Conservation (phyloP, 495 filamentous ascomycete species). For the Penicillium pulvis region DNA sequence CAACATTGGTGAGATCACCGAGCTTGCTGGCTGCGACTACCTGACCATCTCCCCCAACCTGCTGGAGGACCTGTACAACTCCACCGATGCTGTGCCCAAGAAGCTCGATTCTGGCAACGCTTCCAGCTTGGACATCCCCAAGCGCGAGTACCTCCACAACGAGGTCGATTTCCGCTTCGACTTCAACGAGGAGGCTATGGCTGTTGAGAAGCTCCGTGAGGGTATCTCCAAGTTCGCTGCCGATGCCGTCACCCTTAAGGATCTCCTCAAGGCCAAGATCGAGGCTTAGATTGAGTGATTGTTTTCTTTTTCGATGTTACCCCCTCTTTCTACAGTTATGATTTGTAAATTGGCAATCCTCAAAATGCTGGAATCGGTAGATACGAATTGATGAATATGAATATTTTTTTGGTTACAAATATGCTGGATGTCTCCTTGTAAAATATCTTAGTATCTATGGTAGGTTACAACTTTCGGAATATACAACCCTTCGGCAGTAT, state of each 20-base stretch:
- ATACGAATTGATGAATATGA: slow-evolving; percentile 43
- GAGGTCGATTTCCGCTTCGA: slow-evolving; percentile 95
- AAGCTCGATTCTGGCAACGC: slow-evolving; percentile 81
- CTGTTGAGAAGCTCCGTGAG: slow-evolving; percentile 96
- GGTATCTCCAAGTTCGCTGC: slow-evolving; percentile 99
- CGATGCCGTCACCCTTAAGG: slow-evolving; percentile 91
- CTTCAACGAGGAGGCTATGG: slow-evolving; percentile 99
- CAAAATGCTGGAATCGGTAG: slow-evolving; percentile 38
- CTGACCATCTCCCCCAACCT: slow-evolving; percentile 96
- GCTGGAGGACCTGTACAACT: slow-evolving; percentile 90
- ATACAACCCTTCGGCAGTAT: neutral
- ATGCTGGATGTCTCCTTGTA: too few relatives aligned
- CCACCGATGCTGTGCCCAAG: slow-evolving; percentile 75
- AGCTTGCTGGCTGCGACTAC: slow-evolving; percentile 98
- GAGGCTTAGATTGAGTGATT: slow-evolving; percentile 43
- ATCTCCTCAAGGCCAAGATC: slow-evolving; percentile 86
- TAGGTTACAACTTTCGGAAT: too few relatives aligned
- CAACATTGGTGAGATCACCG: slow-evolving; percentile 92
- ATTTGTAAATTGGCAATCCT: slow-evolving; percentile 36
- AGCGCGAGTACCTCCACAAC: slow-evolving; percentile 87
- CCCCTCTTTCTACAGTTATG: slow-evolving; percentile 14
- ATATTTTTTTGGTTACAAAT: neutral
- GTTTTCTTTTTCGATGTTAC: slow-evolving; percentile 23
- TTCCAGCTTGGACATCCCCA: slow-evolving; percentile 69
- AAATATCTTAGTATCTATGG: too few relatives aligned